Base-by-base conservation (phyloP, 2,329 filamentous ascomycete genomes). In the Madurella fahalii region DNA sequence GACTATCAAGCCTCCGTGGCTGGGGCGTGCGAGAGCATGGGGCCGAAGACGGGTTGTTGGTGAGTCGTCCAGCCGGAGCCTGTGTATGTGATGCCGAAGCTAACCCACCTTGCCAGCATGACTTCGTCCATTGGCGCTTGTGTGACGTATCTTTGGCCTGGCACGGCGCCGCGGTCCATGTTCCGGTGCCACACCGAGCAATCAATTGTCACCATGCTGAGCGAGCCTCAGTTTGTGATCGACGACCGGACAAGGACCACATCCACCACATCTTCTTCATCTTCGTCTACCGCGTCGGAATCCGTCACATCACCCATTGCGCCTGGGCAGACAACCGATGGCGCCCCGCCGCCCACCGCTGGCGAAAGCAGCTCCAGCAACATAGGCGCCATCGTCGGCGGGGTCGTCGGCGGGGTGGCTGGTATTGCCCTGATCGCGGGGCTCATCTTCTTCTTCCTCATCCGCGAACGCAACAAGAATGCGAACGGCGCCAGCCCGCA, bases 141-240 rank as follows among this genome's bases (percentile, higher is more conserved):
- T 59, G 68, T 66, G 2, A 73, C 69, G 0, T 71, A 68, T 51
- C 49, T 73, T 45, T 74, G 71, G 71, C 66, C 68, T 0, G 70
- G 68, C 40, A 16, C 59, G 1, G 65, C 71, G 0, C 50, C 61
- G 4, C 66, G 66, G 17, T 69, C 64, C 51, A 72, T 72, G 70
- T 72, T 67, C 56, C 64, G 68, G 13, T 74, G 72, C 56, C 65
- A 67, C 52, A 54, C 60, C 11, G 54, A 53, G 0, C 54, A 65
- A 1, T 63, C 64, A 0, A 54, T 71, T 31, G 46, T 71, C 31
- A 64, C 66, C 9, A 64, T 74, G 61, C 59, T 70, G 3, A 66
- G 71, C 53, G 64, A 63, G 16, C 72, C 72, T 1, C 68, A 68
- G 49, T 67, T 64, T 43, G 62, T 70, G 15, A 40, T 69, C 18